Evolutionary conservation across 1,284 basidiomycete species (phyloP), one percentile per base, ranked within the genome.

Genomic region (Ustilago bromivora): DNA sequence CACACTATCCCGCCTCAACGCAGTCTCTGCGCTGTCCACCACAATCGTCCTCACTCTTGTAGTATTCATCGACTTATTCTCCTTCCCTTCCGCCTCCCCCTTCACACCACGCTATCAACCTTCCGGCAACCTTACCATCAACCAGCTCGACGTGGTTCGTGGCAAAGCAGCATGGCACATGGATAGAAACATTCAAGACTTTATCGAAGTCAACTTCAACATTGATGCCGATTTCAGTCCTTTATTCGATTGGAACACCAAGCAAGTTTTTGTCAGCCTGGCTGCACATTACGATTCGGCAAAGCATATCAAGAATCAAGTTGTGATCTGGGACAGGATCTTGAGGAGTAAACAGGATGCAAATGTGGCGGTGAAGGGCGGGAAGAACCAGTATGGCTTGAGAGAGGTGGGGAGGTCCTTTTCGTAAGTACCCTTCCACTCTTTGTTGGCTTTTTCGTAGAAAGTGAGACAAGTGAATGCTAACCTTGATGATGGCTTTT

Each of bases 221-320:
- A 61, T 78, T 36, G 71, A 64, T 32, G 70, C 81, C 92, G 94
- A 96, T 87, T 88, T 96, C 13, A 88, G 89, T 12, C 90, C 93
- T 4, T 88, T 96, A 19, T 96, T 96, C 87, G 89, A 94, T 85
- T 96, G 94, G 94, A 96, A 96, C 86, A 96, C 94, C 12, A 96
- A 96, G 86, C 94, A 96, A 84, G 86, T 96, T 17, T 96, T 96
- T 84, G 86, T 96, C 23, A 78, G 75, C 34, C 34, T 85, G 1
- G 66, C 69, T 12, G 82, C 80, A 1, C 53, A 67, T 2, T 85
- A 83, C 53, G 57, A 66, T 11, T 64, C 73, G 11, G 31, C 54
- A 7, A 70, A 76, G n/a, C 76, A 82, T 61, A 76, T 82, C 1
- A 89, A 90, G 71, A 96, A 95, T 84, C 89, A 92, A 51, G 92